These are phyloP conservation scores for Collybiopsis luxurians DNA, from an alignment of 768 basidiomycete species.

Conservation along the genomic window DNA sequence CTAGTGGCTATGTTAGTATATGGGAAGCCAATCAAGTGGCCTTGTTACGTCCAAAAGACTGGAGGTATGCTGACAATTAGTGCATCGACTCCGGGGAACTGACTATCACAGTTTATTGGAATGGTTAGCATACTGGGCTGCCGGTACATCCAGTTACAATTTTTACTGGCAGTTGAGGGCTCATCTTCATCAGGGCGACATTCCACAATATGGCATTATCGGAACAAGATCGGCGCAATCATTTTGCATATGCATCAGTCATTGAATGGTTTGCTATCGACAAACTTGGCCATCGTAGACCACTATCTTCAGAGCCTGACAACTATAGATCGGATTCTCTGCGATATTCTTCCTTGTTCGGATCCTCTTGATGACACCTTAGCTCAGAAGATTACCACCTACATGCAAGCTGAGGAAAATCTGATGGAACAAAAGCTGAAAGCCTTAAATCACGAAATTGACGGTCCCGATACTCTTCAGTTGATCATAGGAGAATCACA, in stretches of 20 bases:
- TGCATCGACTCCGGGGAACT: not conserved
- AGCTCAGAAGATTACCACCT: not conserved
- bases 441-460: slow-evolving; percentile 10
- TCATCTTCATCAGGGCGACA: slow-evolving; percentile 4
- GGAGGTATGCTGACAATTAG: not conserved
- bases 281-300: slow-evolving; percentile 4
- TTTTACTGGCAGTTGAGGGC: not conserved
- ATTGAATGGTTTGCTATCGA: not conserved
- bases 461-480: slow-evolving; percentile 6
- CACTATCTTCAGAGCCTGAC: slow-evolving; percentile 2
- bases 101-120: not conserved
- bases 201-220: slow-evolving; percentile 8
- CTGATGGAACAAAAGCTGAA: slow-evolving; percentile 2
- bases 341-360: not conserved
- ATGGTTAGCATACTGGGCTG: slow-evolving; percentile 5
- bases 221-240: slow-evolving; percentile 8
- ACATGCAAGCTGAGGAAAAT: slow-evolving; percentile 4
- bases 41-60: not conserved
- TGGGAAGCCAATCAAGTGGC: slow-evolving; percentile 3
- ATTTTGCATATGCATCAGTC: slow-evolving; percentile 4
- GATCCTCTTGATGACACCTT: slow-evolving; percentile 2
- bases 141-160: not conserved
- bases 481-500: slow-evolving; percentile 9
- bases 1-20: not conserved
- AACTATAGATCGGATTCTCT: slow-evolving; percentile 4